Base-by-base conservation (phyloP, 2,329 filamentous ascomycete species). In the Trichophyton benhamiae region DNA sequence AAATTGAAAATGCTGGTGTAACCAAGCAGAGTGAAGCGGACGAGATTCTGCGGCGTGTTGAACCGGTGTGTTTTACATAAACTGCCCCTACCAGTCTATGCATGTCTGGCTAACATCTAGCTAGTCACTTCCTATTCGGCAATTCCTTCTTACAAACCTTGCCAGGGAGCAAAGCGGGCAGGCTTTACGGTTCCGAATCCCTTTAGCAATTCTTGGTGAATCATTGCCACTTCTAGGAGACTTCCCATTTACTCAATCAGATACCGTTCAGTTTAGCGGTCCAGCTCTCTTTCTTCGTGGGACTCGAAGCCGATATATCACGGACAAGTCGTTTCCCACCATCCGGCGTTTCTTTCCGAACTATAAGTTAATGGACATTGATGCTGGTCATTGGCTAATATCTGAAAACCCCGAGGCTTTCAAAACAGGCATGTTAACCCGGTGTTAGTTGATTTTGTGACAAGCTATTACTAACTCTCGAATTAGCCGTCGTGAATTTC, bases 101-200 rank as follows among this genome's bases (percentile, higher is more conserved):
- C 7, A 17, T 27, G 20, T 9, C 27, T 17, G 13, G n/a, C 52
- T 55, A 36, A 49, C 38, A 25, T 7, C 22, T 63, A 44, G 27
- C 27, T 59, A 85, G 79, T 84, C 86, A 13, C 74, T 95, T 3
- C 78, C 85, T 0, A 87, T 99, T 66, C 86, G 94, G 1, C 91
- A 96, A 70, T 99, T 97, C 73, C 82, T 99, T 15, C 82, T 99
- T 0, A 89, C 88, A 9, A 99, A 97, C 71, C 78, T 97, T 44
- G 75, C 87, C 66, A 83, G 85, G 3, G 68, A 74, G 2, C 69
- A 73, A 17, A 75, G 80, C 2, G 76, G 79, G 58, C 78, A 81
- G 59, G 78, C 78, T 1, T 82, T 87, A 67, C 85, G 83, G 67
- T 96, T 94, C 75, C 83, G 89, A 30, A 84, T 97, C 2, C 92